Evolutionary conservation across 2,329 filamentous ascomycete species (phyloP), one percentile per base, ranked within the genome.

Genomic region (Onygena corvina): DNA sequence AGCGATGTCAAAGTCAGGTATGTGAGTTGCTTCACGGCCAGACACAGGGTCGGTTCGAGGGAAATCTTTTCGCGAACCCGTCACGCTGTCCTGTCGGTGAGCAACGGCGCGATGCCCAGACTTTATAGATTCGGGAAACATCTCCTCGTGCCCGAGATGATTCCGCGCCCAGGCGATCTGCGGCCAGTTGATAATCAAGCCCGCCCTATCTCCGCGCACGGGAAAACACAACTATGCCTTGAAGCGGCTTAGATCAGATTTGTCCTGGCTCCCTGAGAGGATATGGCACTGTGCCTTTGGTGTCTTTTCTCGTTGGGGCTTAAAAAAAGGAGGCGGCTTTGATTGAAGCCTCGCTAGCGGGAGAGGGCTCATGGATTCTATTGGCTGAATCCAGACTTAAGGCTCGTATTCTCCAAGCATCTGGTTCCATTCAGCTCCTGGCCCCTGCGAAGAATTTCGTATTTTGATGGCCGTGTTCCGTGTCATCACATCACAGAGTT

Each of bases 281-380:
- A n/a, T n/a, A 21, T 7, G 3, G 9, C 20, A 21, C n/a, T 21
- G 11, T 23, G 6, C 36, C 18, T 20, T 38, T 23, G 16, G 35
- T 2, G 11, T 18, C 2, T 40, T n/a, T 6, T 40, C 18, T 11
- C 18, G 11, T 29, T 40, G 36, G 36, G 36, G 36, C 36, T 40
- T 40, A 40, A 40, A 40, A 38, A 23, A 40, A 23, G 18, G 18
- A 40, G 36, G 36, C 16, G 36, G 20, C 36, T 40, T 23, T 40
- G 36, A 23, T 23, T n/a, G 36, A 40, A 21, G 36, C 36, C 25
- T 21, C 36, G 36, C 36, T 9, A 23, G 36, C 36, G 18, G 18
- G 18, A 23, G 36, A 40, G 18, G 36, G 36, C 8, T n/a, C n/a
- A n/a, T n/a, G n/a, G n/a, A 12, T 40, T 18, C 36, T 40, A 40